Evolutionary conservation across 345 rosid species (phyloP).

Genomic region (Syzygium aqueum): DNA sequence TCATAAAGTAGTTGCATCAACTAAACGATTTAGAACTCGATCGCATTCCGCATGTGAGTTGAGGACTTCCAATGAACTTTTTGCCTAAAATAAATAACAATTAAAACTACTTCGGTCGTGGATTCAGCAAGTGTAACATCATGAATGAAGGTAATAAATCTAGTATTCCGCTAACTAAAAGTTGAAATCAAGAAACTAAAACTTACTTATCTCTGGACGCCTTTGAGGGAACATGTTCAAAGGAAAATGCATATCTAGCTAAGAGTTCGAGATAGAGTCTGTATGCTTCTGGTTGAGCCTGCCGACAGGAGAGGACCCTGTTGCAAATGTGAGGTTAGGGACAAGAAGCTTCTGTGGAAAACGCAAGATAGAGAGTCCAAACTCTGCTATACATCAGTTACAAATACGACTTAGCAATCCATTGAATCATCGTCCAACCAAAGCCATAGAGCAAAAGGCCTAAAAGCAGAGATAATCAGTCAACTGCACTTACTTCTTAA

Average conservation of each 20-base stretch:
- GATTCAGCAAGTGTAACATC: background rate
- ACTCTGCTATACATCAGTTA: background rate
- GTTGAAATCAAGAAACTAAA: background rate
- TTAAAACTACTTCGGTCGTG: background rate
- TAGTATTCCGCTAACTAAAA: background rate
- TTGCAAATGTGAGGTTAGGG: background rate
- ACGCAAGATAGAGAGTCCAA: background rate
- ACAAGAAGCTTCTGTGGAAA: background rate
- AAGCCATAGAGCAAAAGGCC: background rate
- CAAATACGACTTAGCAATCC: background rate
- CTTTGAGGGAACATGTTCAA: slow-evolving; percentile 9
- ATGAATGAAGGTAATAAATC: background rate
- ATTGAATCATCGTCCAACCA: background rate
- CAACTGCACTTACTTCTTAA: background rate
- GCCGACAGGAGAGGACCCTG: slow-evolving; percentile 40
- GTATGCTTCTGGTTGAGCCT: slow-evolving; percentile 43
- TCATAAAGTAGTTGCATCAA: background rate
- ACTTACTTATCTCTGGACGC: slow-evolving; percentile 25
- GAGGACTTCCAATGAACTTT: background rate
- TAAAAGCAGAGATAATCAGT: background rate
- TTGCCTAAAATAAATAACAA: background rate
- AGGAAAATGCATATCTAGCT: slow-evolving; percentile 24
- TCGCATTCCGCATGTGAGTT: background rate
- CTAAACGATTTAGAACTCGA: background rate
- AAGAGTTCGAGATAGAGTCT: slow-evolving; percentile 47